Evolutionary conservation across 2,329 filamentous ascomycete species (phyloP), one percentile per base, ranked within the genome.

Genomic region (Stachybotrys chartarum): DNA sequence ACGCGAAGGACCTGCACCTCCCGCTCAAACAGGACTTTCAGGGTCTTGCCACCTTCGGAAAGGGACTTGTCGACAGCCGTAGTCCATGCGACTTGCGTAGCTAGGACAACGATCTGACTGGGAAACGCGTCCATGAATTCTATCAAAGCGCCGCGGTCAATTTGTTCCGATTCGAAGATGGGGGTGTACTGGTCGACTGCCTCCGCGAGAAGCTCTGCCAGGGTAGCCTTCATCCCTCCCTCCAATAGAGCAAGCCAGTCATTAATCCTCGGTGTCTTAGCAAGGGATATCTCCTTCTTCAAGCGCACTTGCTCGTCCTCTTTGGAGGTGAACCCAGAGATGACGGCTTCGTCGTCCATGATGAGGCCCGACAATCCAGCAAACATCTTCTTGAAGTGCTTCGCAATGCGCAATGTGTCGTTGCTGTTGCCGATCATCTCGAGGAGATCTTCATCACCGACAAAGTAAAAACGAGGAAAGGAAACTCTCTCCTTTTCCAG

Each of bases 381-480:
- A 78, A 99, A 99, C 94, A 99, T 99, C 79, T 99, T 99, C 71
- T 96, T 93, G 78, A 99, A 91, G 76, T 99, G 95, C 71, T 99
- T 99, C 46, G 94, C 91, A 62, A 99, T 95, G 54, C 94, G 91
- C 58, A 94, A 76, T 10, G 93, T 96, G 67, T 99, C 94, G 66
- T 97, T 97, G 75, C 93, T 97, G 72, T 99, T 99, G 68, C 94
- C 94, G 61, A 99, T 99, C 75, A 99, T 99, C 72, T 99, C 94
- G 30, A 99, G 80, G 56, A 99, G 77, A 72, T 99, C 94, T 68
- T 99, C 95, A 66, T 99, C 95, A 70, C 94, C 94, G 55, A 99
- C 95, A 65, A 99, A 99, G 77, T 99, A 99, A 78, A 99, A 99
- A 56, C 94, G 86, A 49, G 94, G 94, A 76, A 99, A 99, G 0